Base-by-base conservation (phyloP, 1,284 basidiomycete species). In the Ceratobasidium sp. region DNA sequence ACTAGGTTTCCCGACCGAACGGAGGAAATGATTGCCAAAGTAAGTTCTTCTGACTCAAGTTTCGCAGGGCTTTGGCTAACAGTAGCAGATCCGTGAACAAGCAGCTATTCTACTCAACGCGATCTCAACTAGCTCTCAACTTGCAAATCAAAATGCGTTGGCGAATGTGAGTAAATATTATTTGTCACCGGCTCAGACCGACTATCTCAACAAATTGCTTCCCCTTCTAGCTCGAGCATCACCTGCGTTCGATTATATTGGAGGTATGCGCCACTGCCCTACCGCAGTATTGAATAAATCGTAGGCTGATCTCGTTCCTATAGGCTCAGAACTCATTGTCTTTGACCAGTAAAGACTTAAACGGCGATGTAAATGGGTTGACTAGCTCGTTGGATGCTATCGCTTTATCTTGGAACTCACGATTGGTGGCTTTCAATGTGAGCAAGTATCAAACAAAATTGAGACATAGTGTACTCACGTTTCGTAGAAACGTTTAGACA, bases 341-440 rank as follows among this genome's bases (percentile, higher is more conserved):
- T 48, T 74, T 33, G 15, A 28, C 48, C 0, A 64, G 57, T 6
- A 62, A 52, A 44, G 44, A n/a, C 7, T 61, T 64, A 33, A 33
- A 48, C 15, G 59, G 46, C 5, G 48, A 64, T 15, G 28, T 74
- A 7, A 44, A 46, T 1, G 44, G 20, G 7, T 10, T 64, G 13
- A 40, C 33, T 15, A 15, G 40, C 0, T 74, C 70, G 20, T 42
- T 74, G 10, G 70, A 74, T 13, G 10, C 59, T 5, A 28, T 64
- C 17, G 70, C 59, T 1, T 44, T 74, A 40, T 74, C 70, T 12
- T 74, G 70, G 70, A 74, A 64, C 23, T 74, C 70, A 26, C 70
- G 59, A n/a, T n/a, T 74, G n/a, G 59, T 74, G 6, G 28, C n/a
- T 3, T 74, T 74, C 59, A 64, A 52, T 38, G 70, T 74, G 38